Percentiles rank a stretch among this genome's conserved stretches.
Conservation (phyloP, 352 stramenopile genomes). For the Phytophthora citricola region DNA sequence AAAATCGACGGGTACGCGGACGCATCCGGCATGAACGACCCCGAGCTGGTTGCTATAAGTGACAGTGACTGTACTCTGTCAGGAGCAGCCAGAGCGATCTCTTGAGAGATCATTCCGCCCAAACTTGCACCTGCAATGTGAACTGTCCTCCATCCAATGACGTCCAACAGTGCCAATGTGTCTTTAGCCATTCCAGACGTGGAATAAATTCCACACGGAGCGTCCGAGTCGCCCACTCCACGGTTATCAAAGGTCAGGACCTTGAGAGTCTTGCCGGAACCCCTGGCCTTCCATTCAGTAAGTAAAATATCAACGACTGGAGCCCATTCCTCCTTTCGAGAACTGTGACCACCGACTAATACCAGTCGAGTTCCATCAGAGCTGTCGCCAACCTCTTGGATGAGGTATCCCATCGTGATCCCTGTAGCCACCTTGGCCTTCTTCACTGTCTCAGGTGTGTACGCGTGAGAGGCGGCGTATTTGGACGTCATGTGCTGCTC, state of each 20-base stretch:
- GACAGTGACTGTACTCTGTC: conserved; percentile 62
- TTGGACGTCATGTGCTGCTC: conserved; percentile 53
- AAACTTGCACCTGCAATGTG: conserved; percentile 67
- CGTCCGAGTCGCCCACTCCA: conserved; percentile 54
- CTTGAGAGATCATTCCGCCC: conserved; percentile 79
- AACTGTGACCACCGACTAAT: conserved; percentile 54
- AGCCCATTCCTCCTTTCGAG: conserved; percentile 55
- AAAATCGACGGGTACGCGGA: conserved; percentile 31
- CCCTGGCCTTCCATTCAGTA: conserved; percentile 30
- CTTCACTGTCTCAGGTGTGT: conserved; percentile 34
- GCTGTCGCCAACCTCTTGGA: conserved; percentile 41
- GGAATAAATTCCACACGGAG: conserved; percentile 59
- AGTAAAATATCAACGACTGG: conserved; percentile 39
- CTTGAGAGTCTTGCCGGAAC: conserved; percentile 31
- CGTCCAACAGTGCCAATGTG: conserved; percentile 57
- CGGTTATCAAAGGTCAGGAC: conserved; percentile 72
- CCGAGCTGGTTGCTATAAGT: conserved; percentile 64
- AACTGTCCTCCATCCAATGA: conserved; percentile 50
- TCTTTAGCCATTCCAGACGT: conserved; percentile 66
- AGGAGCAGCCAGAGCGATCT: conserved; percentile 41
- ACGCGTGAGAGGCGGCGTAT: conserved; percentile 32
- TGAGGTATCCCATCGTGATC: conserved; percentile 56
- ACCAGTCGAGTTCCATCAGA: conserved; percentile 39
- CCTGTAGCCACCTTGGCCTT: conserved; percentile 44
- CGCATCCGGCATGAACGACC: conserved; percentile 44